Evolutionary conservation across 2,329 filamentous ascomycete species (phyloP).

Genomic region (Talaromyces albobiverticillius): DNA sequence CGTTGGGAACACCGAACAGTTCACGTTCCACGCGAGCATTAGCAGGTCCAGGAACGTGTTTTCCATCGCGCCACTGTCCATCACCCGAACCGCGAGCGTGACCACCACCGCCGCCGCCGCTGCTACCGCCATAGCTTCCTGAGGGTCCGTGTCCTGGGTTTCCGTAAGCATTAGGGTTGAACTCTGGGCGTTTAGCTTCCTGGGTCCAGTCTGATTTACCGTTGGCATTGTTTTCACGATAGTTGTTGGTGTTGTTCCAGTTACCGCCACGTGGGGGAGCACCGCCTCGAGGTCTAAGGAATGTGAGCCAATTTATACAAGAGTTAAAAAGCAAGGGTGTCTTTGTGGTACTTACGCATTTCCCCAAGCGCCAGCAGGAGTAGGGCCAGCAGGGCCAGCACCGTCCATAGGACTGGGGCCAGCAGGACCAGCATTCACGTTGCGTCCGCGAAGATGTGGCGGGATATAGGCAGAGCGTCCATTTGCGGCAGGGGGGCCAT

Average conservation of each 20-base stretch:
- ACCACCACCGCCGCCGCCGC: slow-evolving; percentile 44
- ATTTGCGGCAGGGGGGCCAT: slow-evolving; percentile 19
- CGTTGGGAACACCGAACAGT: slow-evolving; percentile 86
- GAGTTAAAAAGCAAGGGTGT: background rate
- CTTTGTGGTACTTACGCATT: slow-evolving; percentile 19
- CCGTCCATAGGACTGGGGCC: slow-evolving; percentile 37
- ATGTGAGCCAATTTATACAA: slow-evolving; percentile 10
- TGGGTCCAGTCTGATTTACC: slow-evolving; percentile 38
- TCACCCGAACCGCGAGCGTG: slow-evolving; percentile 79
- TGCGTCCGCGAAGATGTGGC: slow-evolving; percentile 57
- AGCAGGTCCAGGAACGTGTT: slow-evolving; percentile 85
- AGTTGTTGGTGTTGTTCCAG: slow-evolving; percentile 60
- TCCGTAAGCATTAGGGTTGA: slow-evolving; percentile 62
- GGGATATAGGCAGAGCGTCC: slow-evolving; percentile 65
- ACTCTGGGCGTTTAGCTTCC: slow-evolving; percentile 43
- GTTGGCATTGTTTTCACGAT: slow-evolving; percentile 36
- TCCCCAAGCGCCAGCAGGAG: slow-evolving; percentile 34
- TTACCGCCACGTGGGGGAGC: slow-evolving; percentile 34
- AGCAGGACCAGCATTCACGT: slow-evolving; percentile 20
- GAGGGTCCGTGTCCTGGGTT: slow-evolving; percentile 53
- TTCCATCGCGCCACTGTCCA: slow-evolving; percentile 93
- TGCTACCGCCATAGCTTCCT: slow-evolving; percentile 25
- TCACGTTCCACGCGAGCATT: slow-evolving; percentile 93
- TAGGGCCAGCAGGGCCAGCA: slow-evolving; percentile 19
- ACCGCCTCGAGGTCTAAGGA: slow-evolving; percentile 20